Conservation (phyloP, 768 basidiomycete species). For the Termitomyces sp. region DNA sequence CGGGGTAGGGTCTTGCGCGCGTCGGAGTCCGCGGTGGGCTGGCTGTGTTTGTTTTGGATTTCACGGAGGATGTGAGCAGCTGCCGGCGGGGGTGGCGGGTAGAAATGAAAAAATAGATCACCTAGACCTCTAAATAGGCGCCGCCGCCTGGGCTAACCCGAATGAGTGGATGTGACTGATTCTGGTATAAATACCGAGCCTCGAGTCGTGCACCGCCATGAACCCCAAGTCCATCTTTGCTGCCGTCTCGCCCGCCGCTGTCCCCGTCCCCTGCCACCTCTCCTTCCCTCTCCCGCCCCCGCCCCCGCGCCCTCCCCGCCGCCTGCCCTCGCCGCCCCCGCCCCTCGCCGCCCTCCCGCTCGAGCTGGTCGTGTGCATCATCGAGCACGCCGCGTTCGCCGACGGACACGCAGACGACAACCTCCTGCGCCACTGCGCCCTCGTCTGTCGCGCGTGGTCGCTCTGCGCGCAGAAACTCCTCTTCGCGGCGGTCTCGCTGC, state of each 20-base stretch:
- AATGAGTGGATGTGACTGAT: too few species aligned
- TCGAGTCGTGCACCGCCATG: background rate
- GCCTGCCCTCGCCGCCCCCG: slow-evolving; percentile 11
- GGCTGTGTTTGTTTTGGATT: too few species aligned
- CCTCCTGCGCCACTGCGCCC: slow-evolving; percentile 47
- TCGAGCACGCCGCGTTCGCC: slow-evolving; percentile 48
- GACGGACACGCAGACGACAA: slow-evolving; percentile 26
- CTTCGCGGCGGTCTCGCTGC: slow-evolving; percentile 51
- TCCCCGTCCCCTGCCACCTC: slow-evolving; percentile 25
- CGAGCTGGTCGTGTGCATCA: slow-evolving; percentile 57
- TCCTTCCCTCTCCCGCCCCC: slow-evolving; percentile 31
- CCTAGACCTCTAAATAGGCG: too few species aligned
- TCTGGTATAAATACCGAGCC: background rate
- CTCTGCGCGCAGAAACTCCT: slow-evolving; percentile 57
- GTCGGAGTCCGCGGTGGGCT: too few species aligned
- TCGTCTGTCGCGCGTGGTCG: slow-evolving; percentile 67
- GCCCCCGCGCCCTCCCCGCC: slow-evolving; percentile 16
- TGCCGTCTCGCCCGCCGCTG: background rate
- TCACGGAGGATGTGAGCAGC: too few species aligned
- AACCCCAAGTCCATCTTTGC: background rate
- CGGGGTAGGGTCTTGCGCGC: too few species aligned
- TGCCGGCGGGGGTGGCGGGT: too few species aligned
- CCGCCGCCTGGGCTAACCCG: too few species aligned
- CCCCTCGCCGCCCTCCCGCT: slow-evolving; percentile 39
- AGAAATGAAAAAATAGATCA: too few species aligned